phyloP scores from a whole-genome alignment of 73 alveolate genomes.

The Durusdinium trenchii region DNA sequence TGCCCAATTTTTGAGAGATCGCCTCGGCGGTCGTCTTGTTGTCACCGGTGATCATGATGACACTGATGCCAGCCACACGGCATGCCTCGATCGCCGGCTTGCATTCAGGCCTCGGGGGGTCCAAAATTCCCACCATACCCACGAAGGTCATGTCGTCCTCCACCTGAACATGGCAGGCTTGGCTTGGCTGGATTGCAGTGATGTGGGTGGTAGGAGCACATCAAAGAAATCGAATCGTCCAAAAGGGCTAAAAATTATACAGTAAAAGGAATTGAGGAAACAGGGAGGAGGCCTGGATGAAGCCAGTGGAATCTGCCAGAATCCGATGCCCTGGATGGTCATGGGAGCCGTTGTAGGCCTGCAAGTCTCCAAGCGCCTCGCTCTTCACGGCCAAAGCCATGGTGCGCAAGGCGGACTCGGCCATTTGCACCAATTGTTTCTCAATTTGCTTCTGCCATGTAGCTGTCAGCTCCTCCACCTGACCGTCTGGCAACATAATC shows the following conservation, averaged over 20 bases:
- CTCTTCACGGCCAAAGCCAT: conserved; percentile 78
- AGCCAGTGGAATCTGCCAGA: conserved; percentile 51
- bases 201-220: too few relatives aligned
- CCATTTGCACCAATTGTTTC: conserved; percentile 8
- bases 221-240: too few relatives aligned
- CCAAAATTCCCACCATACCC: conserved; percentile 97
- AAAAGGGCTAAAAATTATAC: too few relatives aligned
- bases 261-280: background rate
- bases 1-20: conserved; percentile 96
- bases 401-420: conserved; percentile 82
- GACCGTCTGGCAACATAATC: conserved; percentile 82
- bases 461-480: conserved; percentile 43
- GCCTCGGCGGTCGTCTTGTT: conserved; percentile 99
- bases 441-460: conserved; percentile 64
- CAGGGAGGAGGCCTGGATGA: conserved; percentile 16
- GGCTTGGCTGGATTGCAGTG: too few relatives aligned
- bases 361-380: conserved; percentile 52
- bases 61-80: conserved; percentile 99
- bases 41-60: conserved; percentile 99
- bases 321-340: conserved; percentile 70
- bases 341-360: conserved; percentile 64
- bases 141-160: conserved; percentile 61
- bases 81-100: conserved; percentile 97
- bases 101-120: conserved; percentile 99
- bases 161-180: too few relatives aligned